Conservation (phyloP, 129 eudicot species). For the Artemisia tridentata region DNA sequence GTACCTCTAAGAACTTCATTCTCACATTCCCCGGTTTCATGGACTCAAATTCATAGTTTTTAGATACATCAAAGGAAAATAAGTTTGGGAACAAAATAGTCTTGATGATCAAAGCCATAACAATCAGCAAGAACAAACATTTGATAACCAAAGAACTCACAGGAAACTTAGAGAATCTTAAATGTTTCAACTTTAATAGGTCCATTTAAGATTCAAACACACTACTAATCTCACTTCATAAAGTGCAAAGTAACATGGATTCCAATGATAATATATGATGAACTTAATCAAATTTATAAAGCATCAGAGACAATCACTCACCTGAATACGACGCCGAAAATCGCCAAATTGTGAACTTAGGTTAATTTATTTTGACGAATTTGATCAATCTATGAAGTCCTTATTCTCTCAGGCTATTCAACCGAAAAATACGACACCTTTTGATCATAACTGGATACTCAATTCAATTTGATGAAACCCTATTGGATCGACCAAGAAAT, state of each 20-base stretch:
- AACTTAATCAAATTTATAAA: constrained; percentile 18
- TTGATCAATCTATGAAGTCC: background rate
- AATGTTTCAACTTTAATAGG: constrained; percentile 33
- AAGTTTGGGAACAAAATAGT: constrained; percentile 42
- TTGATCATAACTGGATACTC: background rate
- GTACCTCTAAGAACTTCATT: constrained; percentile 67
- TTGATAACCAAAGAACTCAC: constrained; percentile 44
- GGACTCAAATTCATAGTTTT: constrained; percentile 20
- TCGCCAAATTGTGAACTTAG: background rate
- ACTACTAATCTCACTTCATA: constrained; percentile 10
- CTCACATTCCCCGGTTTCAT: constrained; percentile 17
- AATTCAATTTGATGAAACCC: background rate
- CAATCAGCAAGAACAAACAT: constrained; percentile 48
- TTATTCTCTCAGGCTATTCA: background rate
- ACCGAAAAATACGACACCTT: background rate
- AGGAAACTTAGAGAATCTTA: constrained; percentile 45
- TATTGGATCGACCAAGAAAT: background rate
- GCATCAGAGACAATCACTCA: constrained; percentile 1
- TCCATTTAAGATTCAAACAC: constrained; percentile 42
- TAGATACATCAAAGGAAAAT: constrained; percentile 27
- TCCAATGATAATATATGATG: background rate
- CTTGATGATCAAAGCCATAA: constrained; percentile 41
- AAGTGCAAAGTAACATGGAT: background rate
- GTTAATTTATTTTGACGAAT: background rate
- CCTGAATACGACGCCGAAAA: background rate